Conservation (phyloP, 1,139 yeast species). For the Chernovozyma sophiae-reginae region DNA sequence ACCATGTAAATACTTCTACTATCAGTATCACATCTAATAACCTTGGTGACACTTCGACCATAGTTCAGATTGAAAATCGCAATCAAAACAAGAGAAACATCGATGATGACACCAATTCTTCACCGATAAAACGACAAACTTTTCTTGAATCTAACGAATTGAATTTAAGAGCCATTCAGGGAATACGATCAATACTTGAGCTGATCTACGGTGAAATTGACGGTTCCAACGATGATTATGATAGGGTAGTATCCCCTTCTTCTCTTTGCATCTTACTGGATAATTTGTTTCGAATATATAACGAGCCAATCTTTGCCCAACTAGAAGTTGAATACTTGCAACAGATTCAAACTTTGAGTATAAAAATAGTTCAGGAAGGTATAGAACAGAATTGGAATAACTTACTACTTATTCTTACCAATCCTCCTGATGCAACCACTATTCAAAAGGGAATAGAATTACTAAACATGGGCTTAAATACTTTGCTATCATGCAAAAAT, state of each 20-base stretch:
- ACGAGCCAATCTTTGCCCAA: constrained; percentile 9
- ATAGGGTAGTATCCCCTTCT: not conserved
- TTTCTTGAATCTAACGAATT: not conserved
- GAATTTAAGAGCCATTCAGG: not conserved
- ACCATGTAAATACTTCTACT: not conserved
- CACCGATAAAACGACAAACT: constrained; percentile 2
- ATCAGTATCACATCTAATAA: not conserved
- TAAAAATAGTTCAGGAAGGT: constrained; percentile 16
- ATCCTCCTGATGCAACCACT: constrained; percentile 5
- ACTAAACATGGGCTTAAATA: constrained; percentile 14
- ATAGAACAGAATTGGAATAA: constrained; percentile 7
- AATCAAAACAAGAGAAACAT: not conserved
- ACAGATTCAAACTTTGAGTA: constrained; percentile 19
- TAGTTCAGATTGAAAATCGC: not conserved
- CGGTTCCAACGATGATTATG: not conserved
- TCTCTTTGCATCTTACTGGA: constrained; percentile 12
- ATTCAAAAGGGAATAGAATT: constrained; percentile 1
- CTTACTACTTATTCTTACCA: constrained; percentile 4
- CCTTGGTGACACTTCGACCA: not conserved
- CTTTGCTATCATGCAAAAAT: constrained; percentile 35
- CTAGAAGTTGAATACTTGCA: constrained; percentile 16
- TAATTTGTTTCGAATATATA: constrained; percentile 13
- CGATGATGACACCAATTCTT: not conserved
- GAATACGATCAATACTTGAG: not conserved
- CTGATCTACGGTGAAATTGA: not conserved